These are phyloP conservation scores for Corymbia maculata DNA, from an alignment of 345 rosid species.

Conservation along the genomic window DNA sequence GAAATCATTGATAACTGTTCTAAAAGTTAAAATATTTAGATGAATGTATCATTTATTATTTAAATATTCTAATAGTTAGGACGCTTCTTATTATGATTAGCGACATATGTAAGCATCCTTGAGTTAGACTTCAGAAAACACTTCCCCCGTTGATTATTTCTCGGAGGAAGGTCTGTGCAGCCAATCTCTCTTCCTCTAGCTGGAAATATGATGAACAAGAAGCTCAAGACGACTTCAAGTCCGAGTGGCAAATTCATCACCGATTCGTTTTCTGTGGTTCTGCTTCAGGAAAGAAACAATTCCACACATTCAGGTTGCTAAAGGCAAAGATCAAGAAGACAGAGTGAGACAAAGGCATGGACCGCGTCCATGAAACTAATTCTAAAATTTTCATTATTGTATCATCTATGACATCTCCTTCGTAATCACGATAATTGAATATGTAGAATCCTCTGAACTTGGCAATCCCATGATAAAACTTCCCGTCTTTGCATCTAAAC, in stretches of 20 bases:
- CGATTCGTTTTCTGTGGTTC: constrained; percentile 9
- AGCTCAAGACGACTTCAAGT: constrained; percentile 19
- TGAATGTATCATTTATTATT: no score
- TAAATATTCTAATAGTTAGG: no score
- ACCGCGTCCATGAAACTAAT: constrained; percentile 20
- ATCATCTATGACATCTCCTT: not conserved
- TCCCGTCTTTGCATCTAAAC: no score
- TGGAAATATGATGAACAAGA: constrained; percentile 35
- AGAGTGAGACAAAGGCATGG: constrained; percentile 29
- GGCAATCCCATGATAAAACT: no score
- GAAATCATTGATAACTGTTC: no score
- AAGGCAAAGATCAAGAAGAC: constrained; percentile 43
- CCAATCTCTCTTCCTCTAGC: no score
- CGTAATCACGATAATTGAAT: constrained; percentile 7
- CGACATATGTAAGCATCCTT: no score
- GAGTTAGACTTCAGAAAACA: no score
- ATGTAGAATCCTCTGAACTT: not conserved
- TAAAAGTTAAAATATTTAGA: no score
- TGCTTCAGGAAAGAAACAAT: constrained; percentile 15
- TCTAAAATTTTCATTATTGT: not conserved
- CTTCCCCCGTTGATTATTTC: no score
- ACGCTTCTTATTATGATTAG: no score
- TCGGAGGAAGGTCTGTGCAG: no score
- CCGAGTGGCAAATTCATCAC: constrained; percentile 24
- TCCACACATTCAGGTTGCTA: constrained; percentile 20